A percentile compares a stretch with the other conserved stretches of the same genome.
phyloP scores from a whole-genome alignment of 73 alveolate genomes.

The Paramecium pentaurelia region DNA sequence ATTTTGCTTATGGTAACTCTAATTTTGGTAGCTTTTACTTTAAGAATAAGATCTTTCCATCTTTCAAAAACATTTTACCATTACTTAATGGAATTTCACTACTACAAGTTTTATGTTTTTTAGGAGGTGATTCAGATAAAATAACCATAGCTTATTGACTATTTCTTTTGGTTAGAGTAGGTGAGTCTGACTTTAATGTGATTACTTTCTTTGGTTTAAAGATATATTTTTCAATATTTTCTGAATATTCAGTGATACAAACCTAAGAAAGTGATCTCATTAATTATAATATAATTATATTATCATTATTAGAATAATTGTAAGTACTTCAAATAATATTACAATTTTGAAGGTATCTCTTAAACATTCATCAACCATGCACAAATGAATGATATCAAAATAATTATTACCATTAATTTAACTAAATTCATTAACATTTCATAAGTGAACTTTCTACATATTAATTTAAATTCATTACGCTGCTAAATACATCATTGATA shows the following conservation, averaged over 20 bases:
- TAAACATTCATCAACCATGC: neutral
- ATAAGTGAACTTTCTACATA: neutral
- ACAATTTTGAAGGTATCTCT: neutral
- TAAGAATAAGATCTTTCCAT: neutral
- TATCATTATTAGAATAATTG: neutral
- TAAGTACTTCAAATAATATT: neutral
- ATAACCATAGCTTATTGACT: neutral
- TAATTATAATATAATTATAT: neutral
- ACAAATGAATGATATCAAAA: neutral
- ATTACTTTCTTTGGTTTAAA: neutral
- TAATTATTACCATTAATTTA: neutral
- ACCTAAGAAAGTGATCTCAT: conserved; percentile 43
- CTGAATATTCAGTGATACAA: neutral
- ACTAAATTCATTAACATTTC: neutral
- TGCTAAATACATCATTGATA: neutral
- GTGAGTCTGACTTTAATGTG: neutral
- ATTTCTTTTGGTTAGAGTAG: neutral
- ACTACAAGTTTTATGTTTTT: conserved; percentile 12
- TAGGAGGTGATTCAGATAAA: neutral
- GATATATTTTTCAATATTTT: neutral
- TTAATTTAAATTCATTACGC: neutral
- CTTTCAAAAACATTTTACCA: neutral
- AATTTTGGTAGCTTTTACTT: neutral
- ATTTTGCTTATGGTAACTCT: neutral
- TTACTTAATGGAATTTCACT: neutral